A percentile compares a stretch with the other conserved stretches of the same genome.
phyloP scores from a whole-genome alignment of 768 basidiomycete species.

The Macrocybe gigantea region DNA sequence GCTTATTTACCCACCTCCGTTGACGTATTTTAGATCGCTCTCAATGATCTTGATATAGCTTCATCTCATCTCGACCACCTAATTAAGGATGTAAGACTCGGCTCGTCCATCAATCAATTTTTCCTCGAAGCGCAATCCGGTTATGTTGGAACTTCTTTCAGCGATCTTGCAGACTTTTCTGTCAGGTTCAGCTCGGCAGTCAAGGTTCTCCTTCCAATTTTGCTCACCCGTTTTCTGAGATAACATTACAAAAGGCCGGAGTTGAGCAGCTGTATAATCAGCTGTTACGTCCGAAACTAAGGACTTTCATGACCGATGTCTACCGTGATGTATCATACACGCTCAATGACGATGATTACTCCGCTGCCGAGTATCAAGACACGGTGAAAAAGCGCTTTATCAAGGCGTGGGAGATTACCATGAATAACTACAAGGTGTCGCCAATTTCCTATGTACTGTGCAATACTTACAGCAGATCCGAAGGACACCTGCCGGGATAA shows the following conservation, averaged over 20 bases:
- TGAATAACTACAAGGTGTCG: conserved; percentile 81
- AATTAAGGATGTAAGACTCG: conserved; percentile 54
- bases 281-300: conserved; percentile 79
- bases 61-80: conserved; percentile 85
- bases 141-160: conserved; percentile 40
- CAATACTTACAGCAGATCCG: neutral
- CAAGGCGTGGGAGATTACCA: conserved; percentile 78
- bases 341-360: conserved; percentile 84
- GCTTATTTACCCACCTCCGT: conserved; percentile 2
- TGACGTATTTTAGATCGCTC: conserved; percentile 50
- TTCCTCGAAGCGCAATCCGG: conserved; percentile 39
- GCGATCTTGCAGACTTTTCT: conserved; percentile 46
- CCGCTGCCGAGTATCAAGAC: conserved; percentile 80
- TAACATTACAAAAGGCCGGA: conserved; percentile 46
- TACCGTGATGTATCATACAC: conserved; percentile 89
- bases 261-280: conserved; percentile 96
- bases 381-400: conserved; percentile 85
- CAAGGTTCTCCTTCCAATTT: conserved; percentile 42
- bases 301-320: conserved; percentile 78
- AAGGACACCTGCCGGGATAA: conserved; percentile 84
- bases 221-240: neutral
- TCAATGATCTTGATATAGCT: conserved; percentile 95
- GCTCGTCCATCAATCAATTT: conserved; percentile 54
- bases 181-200: conserved; percentile 66
- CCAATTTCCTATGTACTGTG: neutral